Percentiles rank a stretch among this genome's conserved stretches.
phyloP scores from a whole-genome alignment of 2,329 filamentous ascomycete genomes.

The Clonostachys sp. region DNA sequence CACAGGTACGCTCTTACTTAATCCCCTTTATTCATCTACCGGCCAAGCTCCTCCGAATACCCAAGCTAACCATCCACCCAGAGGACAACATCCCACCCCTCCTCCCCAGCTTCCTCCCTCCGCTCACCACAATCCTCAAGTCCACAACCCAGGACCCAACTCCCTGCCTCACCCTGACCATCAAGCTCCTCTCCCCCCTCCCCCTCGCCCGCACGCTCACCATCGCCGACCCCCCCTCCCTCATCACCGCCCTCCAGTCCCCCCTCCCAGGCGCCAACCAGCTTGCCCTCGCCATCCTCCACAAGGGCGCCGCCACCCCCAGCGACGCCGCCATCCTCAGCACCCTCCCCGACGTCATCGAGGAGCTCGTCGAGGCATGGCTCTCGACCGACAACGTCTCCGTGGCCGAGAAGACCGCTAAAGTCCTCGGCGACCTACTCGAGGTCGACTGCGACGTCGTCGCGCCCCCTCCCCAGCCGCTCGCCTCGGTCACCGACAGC shows the following conservation, averaged over 20 bases:
- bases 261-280: conserved; percentile 51
- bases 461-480: conserved; percentile 1
- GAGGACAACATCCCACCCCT: conserved; percentile 34
- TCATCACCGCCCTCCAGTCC: conserved; percentile 48
- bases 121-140: conserved; percentile 47
- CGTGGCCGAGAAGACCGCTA: conserved; percentile 48
- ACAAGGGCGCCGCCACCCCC: conserved; percentile 46
- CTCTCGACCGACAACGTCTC: conserved; percentile 46
- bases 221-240: conserved; percentile 43
- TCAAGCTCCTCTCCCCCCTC: conserved; percentile 51
- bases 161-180: conserved; percentile 44
- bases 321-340: conserved; percentile 45
- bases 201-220: conserved; percentile 45
- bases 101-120: conserved; percentile 47
- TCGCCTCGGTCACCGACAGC: not conserved
- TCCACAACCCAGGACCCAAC: conserved; percentile 44
- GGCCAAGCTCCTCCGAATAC: not conserved
- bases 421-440: conserved; percentile 47
- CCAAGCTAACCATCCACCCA: not conserved
- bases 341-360: conserved; percentile 41
- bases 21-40: not conserved
- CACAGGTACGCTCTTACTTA: conserved; percentile 31
- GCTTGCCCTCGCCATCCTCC: conserved; percentile 50
- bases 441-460: conserved; percentile 46
- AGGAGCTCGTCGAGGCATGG: conserved; percentile 46